Percentiles rank a stretch among this genome's conserved stretches.
Conservation (phyloP, 805 yeast genomes). For the Suhomyces sp. region DNA sequence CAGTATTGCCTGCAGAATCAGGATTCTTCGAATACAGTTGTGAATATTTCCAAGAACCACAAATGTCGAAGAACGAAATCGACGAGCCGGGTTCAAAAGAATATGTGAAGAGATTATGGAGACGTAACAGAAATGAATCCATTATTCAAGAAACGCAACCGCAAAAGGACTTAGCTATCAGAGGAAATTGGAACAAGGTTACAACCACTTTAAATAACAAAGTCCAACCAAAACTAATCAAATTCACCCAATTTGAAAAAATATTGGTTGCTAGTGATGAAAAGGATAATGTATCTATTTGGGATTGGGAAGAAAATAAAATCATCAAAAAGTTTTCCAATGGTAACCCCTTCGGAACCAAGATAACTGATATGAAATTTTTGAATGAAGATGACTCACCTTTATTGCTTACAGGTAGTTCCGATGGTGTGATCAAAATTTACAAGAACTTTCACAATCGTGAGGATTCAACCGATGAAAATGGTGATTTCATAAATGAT, state of each 20-base stretch:
- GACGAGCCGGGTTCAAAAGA: conserved; percentile 93
- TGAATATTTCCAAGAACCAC: conserved; percentile 96
- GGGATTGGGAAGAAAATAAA: conserved; percentile 78
- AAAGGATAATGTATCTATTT: conserved; percentile 76
- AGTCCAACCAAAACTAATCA: conserved; percentile 75
- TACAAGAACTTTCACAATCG: conserved; percentile 70
- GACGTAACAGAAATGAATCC: conserved; percentile 82
- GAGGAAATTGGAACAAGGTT: conserved; percentile 81
- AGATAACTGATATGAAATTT: conserved; percentile 80
- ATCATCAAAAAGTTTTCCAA: conserved; percentile 71
- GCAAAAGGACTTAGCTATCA: conserved; percentile 77
- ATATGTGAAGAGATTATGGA: conserved; percentile 80
- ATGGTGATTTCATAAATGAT: too few species aligned
- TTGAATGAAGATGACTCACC: conserved; percentile 93
- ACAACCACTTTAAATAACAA: conserved; percentile 61
- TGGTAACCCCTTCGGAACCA: conserved; percentile 83
- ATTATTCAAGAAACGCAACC: conserved; percentile 88
- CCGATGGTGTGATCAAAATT: conserved; percentile 90
- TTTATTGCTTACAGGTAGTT: conserved; percentile 79
- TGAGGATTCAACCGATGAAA: conserved; percentile 9
- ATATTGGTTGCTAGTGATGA: conserved; percentile 79
- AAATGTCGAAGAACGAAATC: conserved; percentile 76
- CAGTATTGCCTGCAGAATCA: conserved; percentile 55
- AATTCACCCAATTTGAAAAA: conserved; percentile 89
- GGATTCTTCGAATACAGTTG: conserved; percentile 72